Evolutionary conservation across 73 alveolate species (phyloP), one percentile per base, ranked within the genome.

Genomic region (Paraurostyla sp.): DNA sequence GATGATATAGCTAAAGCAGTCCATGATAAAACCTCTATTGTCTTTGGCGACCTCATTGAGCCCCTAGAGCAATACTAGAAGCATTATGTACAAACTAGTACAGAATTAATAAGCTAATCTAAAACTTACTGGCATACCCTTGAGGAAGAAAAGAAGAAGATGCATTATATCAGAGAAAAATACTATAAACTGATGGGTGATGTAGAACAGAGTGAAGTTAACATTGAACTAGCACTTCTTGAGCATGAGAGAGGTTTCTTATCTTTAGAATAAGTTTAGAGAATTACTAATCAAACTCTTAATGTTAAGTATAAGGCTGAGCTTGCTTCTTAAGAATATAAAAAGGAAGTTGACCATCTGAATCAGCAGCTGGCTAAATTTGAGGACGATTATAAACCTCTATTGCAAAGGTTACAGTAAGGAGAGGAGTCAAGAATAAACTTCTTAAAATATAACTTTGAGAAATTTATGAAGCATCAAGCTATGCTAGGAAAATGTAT

Each of bases 291-390:
- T 29, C 29, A 3, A 49, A 75, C 87, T 6, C 32, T 75, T 7
- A 75, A 75, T 75, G 87, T 75, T 3, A 75, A 75, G 30, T 75
- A 75, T 51, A 43, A 49, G 76, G 87, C 87, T 7, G 87, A 75
- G 52, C 27, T 75, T 4, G 87, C 87, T 11, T 16, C 58, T 29
- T 51, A 75, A 49, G 87, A 75, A 23, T 75, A 75, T 32, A 75
- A 75, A 30, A 43, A 49, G 41, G 69, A 75, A 29, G 73, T 75
- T 15, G 87, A 75, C 20, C 16, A 49, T 11, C 35, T 46, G 13
- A 75, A 75, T 75, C 29, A 22, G n/a, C 27, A 27, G 9, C 32
- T 75, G n/a, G 15, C 35, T 3, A 29, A 48, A 20, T 75, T 75
- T 48, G 60, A 23, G 6, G 54, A 4, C 3, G 87, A 75, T 3